Evolutionary conservation across 1,284 basidiomycete genomes (phyloP), one percentile per base, ranked within the genome.

Genomic region (Moesziomyces sp.): DNA sequence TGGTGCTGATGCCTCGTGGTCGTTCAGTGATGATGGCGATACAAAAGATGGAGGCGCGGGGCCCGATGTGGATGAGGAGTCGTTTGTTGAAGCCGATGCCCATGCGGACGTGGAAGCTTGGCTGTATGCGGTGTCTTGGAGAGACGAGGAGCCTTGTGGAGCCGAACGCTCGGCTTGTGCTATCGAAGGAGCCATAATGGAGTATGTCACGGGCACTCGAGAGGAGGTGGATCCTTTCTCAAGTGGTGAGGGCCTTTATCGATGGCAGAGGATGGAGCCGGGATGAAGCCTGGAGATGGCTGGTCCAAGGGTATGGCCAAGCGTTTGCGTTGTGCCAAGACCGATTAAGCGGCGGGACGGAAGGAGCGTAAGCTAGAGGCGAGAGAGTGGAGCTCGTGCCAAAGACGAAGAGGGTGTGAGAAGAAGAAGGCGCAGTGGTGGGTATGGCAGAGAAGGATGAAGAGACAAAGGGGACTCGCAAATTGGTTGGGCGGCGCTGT

Each of bases 121-220:
- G 16, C 46, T 10, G 45, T 49, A 49, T 24, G 46, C 23, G 28
- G 50, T 13, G 54, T 45, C 26, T 21, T 21, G 30, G 16, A 33
- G n/a, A 46, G 58, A 16, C 26, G 46, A 40, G 30, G 13, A 13
- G 13, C 3, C 38, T 49, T 42, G 23, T 24, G 30, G 7, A 26
- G 23, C 47, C 6, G 58, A 30, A 18, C 8, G 24, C 18, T 18
- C 5, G 19, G 49, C 57, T n/a, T 57, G 24, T 3, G 58, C 48
- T 57, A 67, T 53, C 53, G 54, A 42, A 49, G 64, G 58, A 9
- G 53, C 33, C 64, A 67, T 60, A 16, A 9, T 49, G 16, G 8
- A 6, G 14, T 40, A n/a, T 55, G 46, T 8, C 46, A 16, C 18
- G 24, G 30, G 5, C 30, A 40, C 13, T 47, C 6, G 48, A 49